Evolutionary conservation across 257 asterid species (phyloP).

Genomic region (Haberlea rhodopensis): DNA sequence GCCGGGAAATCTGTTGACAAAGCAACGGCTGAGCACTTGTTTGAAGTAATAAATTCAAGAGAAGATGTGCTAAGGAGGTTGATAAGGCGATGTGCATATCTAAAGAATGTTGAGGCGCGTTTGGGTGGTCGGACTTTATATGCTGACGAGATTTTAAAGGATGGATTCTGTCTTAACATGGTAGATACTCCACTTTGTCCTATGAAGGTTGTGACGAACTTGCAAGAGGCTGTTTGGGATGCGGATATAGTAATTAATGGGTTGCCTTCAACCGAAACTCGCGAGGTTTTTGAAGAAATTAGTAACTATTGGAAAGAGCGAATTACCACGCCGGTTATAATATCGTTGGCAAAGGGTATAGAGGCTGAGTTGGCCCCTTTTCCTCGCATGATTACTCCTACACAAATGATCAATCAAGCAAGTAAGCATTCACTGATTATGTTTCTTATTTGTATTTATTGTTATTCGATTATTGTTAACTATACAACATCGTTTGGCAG

Average conservation of each 20-base stretch:
- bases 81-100: conserved; percentile 79
- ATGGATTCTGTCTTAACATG: conserved; percentile 87
- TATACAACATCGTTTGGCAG: conserved; percentile 33
- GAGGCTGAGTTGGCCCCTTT: conserved; percentile 72
- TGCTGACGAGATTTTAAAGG: conserved; percentile 82
- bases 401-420: conserved; percentile 78
- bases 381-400: conserved; percentile 85
- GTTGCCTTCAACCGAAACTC: conserved; percentile 84
- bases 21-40: conserved; percentile 71
- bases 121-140: conserved; percentile 77
- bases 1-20: conserved; percentile 61
- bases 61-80: conserved; percentile 77
- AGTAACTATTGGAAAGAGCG: conserved; percentile 86
- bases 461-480: conserved; percentile 14
- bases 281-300: conserved; percentile 73
- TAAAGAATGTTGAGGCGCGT: conserved; percentile 82
- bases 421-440: conserved; percentile 40
- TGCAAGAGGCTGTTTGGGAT: conserved; percentile 96
- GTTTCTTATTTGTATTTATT: no score
- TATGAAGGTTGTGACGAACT: conserved; percentile 79
- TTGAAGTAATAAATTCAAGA: conserved; percentile 84
- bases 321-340: conserved; percentile 53
- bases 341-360: conserved; percentile 86
- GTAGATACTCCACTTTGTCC: conserved; percentile 89
- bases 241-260: conserved; percentile 86